Conservation (phyloP, 1,139 yeast genomes). For the Meyerozyma smithsonii region DNA sequence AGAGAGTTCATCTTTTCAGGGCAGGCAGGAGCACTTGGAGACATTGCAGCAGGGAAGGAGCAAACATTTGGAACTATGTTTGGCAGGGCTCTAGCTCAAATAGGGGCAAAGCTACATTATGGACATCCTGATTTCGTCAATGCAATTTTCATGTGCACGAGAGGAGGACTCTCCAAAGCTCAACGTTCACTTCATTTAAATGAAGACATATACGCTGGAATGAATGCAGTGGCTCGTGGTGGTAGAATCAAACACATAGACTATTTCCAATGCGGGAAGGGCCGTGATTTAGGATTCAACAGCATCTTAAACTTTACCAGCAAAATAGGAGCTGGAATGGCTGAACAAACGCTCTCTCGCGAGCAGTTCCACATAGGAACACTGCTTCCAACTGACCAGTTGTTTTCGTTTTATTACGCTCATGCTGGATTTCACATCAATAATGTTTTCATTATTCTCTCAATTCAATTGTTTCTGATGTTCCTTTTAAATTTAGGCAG, state of each 20-base stretch:
- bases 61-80: conserved; percentile 89
- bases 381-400: conserved; percentile 71
- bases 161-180: conserved; percentile 90
- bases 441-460: conserved; percentile 70
- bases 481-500: conserved; percentile 67
- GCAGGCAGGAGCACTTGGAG: conserved; percentile 81
- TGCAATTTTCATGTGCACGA: conserved; percentile 79
- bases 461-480: conserved; percentile 67
- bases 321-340: conserved; percentile 94
- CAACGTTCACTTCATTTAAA: conserved; percentile 82
- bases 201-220: conserved; percentile 91
- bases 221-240: conserved; percentile 76
- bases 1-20: conserved; percentile 87
- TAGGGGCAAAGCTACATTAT: conserved; percentile 85
- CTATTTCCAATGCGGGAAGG: conserved; percentile 87
- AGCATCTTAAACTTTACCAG: conserved; percentile 82
- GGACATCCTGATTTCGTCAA: conserved; percentile 91
- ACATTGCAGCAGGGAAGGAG: conserved; percentile 90
- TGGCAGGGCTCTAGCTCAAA: conserved; percentile 78
- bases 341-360: conserved; percentile 80
- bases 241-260: conserved; percentile 87
- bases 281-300: conserved; percentile 82
- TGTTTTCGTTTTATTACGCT: conserved; percentile 82
- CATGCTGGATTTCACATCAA: conserved; percentile 90
- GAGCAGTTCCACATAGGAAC: conserved; percentile 84